phyloP scores from a whole-genome alignment of 176 grass and related monocot genomes.

The Hsuehochloa calcarea region DNA sequence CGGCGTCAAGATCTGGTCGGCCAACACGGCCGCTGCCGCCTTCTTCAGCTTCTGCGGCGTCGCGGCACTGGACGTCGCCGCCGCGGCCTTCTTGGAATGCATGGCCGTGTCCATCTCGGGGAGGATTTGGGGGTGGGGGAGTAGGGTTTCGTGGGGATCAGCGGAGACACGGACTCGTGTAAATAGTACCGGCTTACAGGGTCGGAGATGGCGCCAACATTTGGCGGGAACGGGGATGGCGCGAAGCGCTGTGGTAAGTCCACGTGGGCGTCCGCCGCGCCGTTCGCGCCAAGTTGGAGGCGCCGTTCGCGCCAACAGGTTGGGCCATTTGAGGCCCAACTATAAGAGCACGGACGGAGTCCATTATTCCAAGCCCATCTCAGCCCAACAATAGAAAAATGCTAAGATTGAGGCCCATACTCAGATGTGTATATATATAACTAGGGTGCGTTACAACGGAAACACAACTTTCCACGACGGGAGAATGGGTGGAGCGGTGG shows the following conservation, averaged over 20 bases:
- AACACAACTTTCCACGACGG: too few species aligned
- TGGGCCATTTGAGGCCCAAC: background rate
- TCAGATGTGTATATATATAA: background rate
- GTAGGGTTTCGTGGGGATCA: background rate
- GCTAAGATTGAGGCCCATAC: background rate
- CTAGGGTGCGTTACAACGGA: too few species aligned
- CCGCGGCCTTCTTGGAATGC: conserved; percentile 32
- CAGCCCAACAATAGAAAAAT: background rate
- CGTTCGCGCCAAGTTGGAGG: background rate
- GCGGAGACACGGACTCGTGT: background rate
- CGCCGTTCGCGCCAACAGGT: background rate
- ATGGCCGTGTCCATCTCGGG: background rate
- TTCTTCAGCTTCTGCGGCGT: conserved; percentile 23
- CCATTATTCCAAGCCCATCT: background rate
- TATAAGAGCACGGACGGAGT: background rate
- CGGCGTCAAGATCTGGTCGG: conserved; percentile 17
- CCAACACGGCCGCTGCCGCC: too few species aligned
- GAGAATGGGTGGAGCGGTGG: too few species aligned
- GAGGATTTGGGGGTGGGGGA: background rate
- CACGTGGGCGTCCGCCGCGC: background rate
- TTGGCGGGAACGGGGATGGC: conserved; percentile 43
- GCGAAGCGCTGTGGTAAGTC: conserved; percentile 22
- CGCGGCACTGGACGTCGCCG: background rate
- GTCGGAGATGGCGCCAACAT: conserved; percentile 3
- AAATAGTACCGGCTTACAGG: background rate